phyloP scores from a whole-genome alignment of 352 stramenopile species.

The Blastocystis sp. region DNA sequence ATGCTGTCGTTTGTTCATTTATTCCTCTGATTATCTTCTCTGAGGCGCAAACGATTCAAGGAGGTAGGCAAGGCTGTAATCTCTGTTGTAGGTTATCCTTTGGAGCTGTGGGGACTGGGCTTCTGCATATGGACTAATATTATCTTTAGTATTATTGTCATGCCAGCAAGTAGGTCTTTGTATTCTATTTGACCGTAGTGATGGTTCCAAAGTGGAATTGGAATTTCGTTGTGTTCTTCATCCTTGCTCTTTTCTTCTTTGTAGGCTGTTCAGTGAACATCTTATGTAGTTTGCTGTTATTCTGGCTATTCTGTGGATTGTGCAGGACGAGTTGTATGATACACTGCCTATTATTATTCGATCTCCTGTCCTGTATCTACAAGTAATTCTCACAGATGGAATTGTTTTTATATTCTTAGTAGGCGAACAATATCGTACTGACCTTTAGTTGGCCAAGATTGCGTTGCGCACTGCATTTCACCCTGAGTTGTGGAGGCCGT shows the following conservation, averaged over 20 bases:
- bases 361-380: conserved; percentile 43
- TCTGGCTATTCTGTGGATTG: conserved; percentile 24
- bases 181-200: not conserved
- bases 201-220: conserved; percentile 38
- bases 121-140: conserved; percentile 52
- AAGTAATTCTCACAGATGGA: conserved; percentile 1
- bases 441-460: conserved; percentile 43
- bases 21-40: not conserved
- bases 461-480: not conserved
- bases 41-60: not conserved
- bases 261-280: not conserved
- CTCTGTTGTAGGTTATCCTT: not conserved
- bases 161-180: not conserved
- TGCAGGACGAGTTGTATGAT: conserved; percentile 54
- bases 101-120: conserved; percentile 37
- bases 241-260: conserved; percentile 6
- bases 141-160: conserved; percentile 56
- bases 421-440: not conserved
- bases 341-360: conserved; percentile 57
- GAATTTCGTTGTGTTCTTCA: conserved; percentile 29
- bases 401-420: conserved; percentile 52
- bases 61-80: not conserved
- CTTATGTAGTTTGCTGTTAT: conserved; percentile 20
- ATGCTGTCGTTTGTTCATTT: conserved; percentile 10
- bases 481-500: conserved; percentile 16